A percentile compares a stretch with the other conserved stretches of the same genome.
phyloP scores from a whole-genome alignment of 75 land plant genomes.

The Cupressus sempervirens region DNA sequence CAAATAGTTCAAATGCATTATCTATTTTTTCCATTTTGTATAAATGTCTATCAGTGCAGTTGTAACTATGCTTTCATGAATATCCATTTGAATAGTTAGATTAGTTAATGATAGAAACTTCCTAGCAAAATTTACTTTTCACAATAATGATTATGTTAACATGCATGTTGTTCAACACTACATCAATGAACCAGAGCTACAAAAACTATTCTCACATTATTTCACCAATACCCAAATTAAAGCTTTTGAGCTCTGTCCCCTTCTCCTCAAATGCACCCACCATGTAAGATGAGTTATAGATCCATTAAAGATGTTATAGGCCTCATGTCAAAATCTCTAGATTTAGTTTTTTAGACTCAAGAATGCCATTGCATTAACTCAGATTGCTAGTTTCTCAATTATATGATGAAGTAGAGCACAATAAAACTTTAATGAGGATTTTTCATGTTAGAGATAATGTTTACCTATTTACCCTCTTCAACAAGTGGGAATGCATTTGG shows the following conservation, averaged over 20 bases:
- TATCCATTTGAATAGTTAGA: too few relatives aligned
- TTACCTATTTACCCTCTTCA: constrained; percentile 23
- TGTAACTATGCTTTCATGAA: too few relatives aligned
- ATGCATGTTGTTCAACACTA: neutral
- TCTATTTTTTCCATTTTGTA: too few relatives aligned
- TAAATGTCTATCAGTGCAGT: too few relatives aligned
- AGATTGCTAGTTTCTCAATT: constrained; percentile 32
- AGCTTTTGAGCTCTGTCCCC: constrained; percentile 42
- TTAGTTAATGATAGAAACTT: constrained; percentile 13
- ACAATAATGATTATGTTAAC: constrained; percentile 34
- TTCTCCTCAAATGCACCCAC: constrained; percentile 29
- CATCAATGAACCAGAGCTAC: neutral
- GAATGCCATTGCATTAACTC: neutral
- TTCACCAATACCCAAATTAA: constrained; percentile 32
- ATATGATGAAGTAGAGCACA: constrained; percentile 45
- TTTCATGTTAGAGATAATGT: constrained; percentile 17
- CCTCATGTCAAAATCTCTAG: neutral
- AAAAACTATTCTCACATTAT: constrained; percentile 23
- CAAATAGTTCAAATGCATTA: too few relatives aligned
- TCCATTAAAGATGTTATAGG: constrained; percentile 8
- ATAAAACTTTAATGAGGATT: constrained; percentile 15
- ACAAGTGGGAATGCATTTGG: constrained; percentile 39
- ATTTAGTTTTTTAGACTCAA: neutral
- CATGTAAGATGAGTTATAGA: constrained; percentile 9
- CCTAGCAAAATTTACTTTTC: constrained; percentile 35